Conservation (phyloP, 805 yeast species). For the Saccharomycopsis synnaedendra region DNA sequence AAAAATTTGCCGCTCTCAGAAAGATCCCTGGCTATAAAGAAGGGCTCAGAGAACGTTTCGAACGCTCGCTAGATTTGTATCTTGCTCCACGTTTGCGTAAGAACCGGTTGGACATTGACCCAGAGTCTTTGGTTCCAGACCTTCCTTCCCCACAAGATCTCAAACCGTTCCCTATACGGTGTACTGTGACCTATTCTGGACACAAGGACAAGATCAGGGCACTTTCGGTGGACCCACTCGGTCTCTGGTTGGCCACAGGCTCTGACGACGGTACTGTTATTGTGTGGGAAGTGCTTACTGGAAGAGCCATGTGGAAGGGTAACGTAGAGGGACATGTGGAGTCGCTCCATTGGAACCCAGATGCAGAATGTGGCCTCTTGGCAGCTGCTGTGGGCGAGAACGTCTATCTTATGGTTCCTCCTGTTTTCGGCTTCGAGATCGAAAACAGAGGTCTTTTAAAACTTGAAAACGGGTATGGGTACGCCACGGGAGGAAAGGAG, state of each 20-base stretch:
- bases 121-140: conserved; percentile 91
- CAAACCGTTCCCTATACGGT: conserved; percentile 90
- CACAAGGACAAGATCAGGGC: conserved; percentile 78
- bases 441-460: conserved; percentile 72
- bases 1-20: conserved; percentile 71
- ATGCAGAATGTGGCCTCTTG: conserved; percentile 56
- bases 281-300: conserved; percentile 94
- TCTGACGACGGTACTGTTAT: conserved; percentile 94
- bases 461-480: conserved; percentile 90
- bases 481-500: conserved; percentile 27
- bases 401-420: conserved; percentile 74
- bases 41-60: conserved; percentile 80
- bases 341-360: conserved; percentile 85
- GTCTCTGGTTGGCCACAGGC: conserved; percentile 94
- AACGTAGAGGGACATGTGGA: conserved; percentile 70
- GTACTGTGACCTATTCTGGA: conserved; percentile 77
- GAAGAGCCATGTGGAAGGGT: conserved; percentile 74
- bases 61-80: conserved; percentile 86
- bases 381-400: conserved; percentile 79
- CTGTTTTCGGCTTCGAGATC: conserved; percentile 77
- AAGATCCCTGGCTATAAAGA: conserved; percentile 91
- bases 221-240: conserved; percentile 75
- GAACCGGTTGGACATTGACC: conserved; percentile 85
- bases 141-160: conserved; percentile 94
- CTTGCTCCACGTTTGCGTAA: conserved; percentile 93